Evolutionary conservation across 2,329 filamentous ascomycete genomes (phyloP), one percentile per base, ranked within the genome.

Genomic region (Cladophialophora psammophila): DNA sequence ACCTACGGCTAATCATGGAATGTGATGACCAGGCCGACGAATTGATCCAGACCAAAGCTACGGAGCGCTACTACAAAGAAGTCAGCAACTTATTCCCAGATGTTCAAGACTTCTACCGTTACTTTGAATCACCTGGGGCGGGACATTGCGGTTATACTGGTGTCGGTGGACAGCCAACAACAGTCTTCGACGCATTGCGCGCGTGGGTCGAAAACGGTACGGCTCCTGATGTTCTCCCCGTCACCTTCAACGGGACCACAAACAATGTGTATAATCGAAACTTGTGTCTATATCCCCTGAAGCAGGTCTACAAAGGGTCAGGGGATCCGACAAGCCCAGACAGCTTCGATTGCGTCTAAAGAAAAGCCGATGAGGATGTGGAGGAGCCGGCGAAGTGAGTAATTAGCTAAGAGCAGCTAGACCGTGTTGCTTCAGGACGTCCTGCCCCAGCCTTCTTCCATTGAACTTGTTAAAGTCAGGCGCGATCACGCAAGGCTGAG

Each of bases 131-230:
- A 12, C 63, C 63, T 8, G 63, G 63, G 8, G 36, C 61, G 1
- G 40, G 31, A 18, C 63, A 65, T 40, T 65, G 63, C 18, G 38
- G 38, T 15, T 26, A 13, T 12, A 35, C 35, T 18, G 57, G 63
- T 9, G 32, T 34, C 6, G 63, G 63, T n/a, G 18, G 10, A n/a
- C 9, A 40, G 1, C 36, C 55, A 26, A 20, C 13, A 2, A 34
- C 40, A 20, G 55, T 15, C 10, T 42, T 42, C 15, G 38, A 42
- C 13, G 15, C 12, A 15, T 15, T 42, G 12, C 13, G 13, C 5
- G 38, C 38, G 1, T 42, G 38, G 38, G 38, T 42, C 5, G 38
- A 42, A 15, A 15, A 42, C 5, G 38, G 38, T 15, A 42, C 13
- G 38, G 38, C 13, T 13, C 38, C 38, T 6, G 38, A 42, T 42